Evolutionary conservation across 1,284 basidiomycete species (phyloP).

Genomic region (Trichosporon sp.): DNA sequence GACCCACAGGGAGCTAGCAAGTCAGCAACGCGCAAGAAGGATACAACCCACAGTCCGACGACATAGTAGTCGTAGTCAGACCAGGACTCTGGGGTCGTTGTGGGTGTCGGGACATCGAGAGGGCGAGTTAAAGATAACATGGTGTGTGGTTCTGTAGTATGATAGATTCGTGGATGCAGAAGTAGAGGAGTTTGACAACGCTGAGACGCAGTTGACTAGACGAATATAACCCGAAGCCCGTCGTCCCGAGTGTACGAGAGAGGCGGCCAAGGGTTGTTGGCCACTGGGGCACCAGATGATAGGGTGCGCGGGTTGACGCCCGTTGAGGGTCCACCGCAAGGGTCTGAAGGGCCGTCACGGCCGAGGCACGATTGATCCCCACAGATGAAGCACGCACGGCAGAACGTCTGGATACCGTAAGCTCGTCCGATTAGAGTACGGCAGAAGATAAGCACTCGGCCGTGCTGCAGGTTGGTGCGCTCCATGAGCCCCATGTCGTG

Average conservation of each 20-base stretch:
- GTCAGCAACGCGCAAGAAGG: not conserved
- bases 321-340: not conserved
- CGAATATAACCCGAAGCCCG: not conserved
- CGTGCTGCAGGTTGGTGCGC: not conserved
- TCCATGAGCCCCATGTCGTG: not conserved
- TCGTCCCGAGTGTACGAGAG: not conserved
- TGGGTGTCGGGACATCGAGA: not conserved
- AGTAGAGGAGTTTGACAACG: not conserved
- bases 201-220: not conserved
- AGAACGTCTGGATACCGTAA: constrained; percentile 4
- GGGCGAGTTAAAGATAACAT: constrained; percentile 9
- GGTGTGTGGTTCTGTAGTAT: not conserved
- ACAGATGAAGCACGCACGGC: not conserved
- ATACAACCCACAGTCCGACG: not conserved
- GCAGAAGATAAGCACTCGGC: not conserved
- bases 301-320: constrained; percentile 12
- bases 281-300: constrained; percentile 16
- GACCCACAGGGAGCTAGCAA: not conserved
- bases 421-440: not conserved
- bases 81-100: constrained; percentile 8
- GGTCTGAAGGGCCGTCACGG: not conserved
- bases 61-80: constrained; percentile 18
- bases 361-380: constrained; percentile 14
- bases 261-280: constrained; percentile 12
- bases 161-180: not conserved